Evolutionary conservation across 805 yeast genomes (phyloP).

Genomic region (Kockiozyma suomiensis): DNA sequence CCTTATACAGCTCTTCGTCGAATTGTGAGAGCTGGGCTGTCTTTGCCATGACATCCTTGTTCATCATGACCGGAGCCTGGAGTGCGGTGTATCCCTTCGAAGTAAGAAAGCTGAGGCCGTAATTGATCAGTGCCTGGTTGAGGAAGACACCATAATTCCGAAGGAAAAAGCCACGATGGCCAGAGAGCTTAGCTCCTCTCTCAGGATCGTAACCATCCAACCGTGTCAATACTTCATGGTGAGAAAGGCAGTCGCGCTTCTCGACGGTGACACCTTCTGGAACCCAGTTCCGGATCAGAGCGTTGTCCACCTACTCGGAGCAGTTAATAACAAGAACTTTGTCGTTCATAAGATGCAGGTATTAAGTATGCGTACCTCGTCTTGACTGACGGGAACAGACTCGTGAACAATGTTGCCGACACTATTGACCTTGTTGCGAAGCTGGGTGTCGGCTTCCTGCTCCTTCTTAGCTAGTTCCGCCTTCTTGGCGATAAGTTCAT

Average conservation of each 20-base stretch:
- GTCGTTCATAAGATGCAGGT: background rate
- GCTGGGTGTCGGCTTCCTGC: constrained; percentile 73
- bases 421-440: constrained; percentile 79
- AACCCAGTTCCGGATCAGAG: constrained; percentile 81
- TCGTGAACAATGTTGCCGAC: constrained; percentile 95
- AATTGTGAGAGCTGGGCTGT: constrained; percentile 98
- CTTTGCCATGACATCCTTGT: constrained; percentile 98
- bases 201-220: constrained; percentile 98
- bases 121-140: constrained; percentile 97
- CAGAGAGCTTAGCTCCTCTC: constrained; percentile 95
- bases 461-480: constrained; percentile 66
- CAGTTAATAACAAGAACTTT: background rate
- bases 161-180: constrained; percentile 97
- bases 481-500: constrained; percentile 69
- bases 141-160: constrained; percentile 95
- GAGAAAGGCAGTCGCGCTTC: constrained; percentile 81
- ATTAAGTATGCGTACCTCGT: constrained; percentile 54
- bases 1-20: constrained; percentile 97
- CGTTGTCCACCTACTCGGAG: constrained; percentile 65
- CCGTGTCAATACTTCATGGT: constrained; percentile 91
- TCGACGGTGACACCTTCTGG: constrained; percentile 77
- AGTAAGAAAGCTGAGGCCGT: constrained; percentile 84
- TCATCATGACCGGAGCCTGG: constrained; percentile 99
- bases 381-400: constrained; percentile 80
- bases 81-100: constrained; percentile 80